A percentile compares a stretch with the other conserved stretches of the same genome.
phyloP scores from a whole-genome alignment of 2,329 filamentous ascomycete species.

The Aureobasidium sp. region DNA sequence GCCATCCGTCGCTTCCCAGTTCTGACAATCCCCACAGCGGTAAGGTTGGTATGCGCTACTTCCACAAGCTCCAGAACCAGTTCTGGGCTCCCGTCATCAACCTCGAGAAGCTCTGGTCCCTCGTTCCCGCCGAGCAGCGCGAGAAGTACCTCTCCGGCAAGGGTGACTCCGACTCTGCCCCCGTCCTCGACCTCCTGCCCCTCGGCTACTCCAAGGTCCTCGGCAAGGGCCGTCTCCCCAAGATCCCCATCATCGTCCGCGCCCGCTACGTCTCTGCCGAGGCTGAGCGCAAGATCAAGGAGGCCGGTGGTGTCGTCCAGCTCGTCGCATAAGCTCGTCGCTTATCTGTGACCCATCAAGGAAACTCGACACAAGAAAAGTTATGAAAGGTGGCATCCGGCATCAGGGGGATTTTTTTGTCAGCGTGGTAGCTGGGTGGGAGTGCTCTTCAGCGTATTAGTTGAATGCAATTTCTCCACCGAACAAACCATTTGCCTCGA shows the following conservation, averaged over 20 bases:
- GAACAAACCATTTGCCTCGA: conserved; percentile 13
- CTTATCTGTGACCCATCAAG: background rate
- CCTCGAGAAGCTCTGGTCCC: conserved; percentile 71
- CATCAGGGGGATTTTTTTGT: conserved; percentile 8
- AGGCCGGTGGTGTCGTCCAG: conserved; percentile 92
- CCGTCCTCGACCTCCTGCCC: conserved; percentile 94
- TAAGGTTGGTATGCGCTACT: conserved; percentile 61
- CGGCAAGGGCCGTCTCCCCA: conserved; percentile 92
- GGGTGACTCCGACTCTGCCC: conserved; percentile 87
- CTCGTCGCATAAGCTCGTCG: conserved; percentile 67
- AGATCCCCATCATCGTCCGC: conserved; percentile 88
- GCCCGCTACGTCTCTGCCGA: conserved; percentile 93
- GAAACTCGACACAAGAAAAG: conserved; percentile 6
- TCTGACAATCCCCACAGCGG: conserved; percentile 47
- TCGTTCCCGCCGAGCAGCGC: conserved; percentile 87
- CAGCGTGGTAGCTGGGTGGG: conserved; percentile 15
- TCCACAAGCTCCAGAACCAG: conserved; percentile 93
- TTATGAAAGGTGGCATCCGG: conserved; percentile 14
- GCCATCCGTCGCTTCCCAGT: conserved; percentile 64
- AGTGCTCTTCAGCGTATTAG: conserved; percentile 15
- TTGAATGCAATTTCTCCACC: conserved; percentile 15
- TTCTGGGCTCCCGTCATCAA: conserved; percentile 40
- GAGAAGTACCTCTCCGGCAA: conserved; percentile 79
- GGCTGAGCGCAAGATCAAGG: conserved; percentile 98
- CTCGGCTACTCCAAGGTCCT: conserved; percentile 98